Evolutionary conservation across 140 eudicot species (phyloP).

Genomic region (Flaveria floridana): DNA sequence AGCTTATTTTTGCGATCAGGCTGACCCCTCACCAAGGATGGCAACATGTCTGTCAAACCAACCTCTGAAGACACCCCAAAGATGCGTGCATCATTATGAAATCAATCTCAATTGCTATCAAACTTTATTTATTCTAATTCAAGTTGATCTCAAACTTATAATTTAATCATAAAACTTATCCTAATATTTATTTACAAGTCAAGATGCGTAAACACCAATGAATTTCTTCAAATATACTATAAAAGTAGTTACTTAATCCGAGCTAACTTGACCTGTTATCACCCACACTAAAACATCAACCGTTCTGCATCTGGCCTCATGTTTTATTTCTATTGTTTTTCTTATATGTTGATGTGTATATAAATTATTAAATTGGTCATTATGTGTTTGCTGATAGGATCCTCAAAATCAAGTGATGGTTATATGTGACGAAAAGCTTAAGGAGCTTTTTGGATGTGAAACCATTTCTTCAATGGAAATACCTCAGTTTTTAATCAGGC

Average conservation of each 20-base stretch:
- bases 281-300: too few species aligned
- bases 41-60: neutral
- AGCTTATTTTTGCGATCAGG: neutral
- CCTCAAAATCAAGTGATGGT: constrained; percentile 58
- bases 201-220: neutral
- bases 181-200: neutral
- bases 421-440: constrained; percentile 66
- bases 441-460: constrained; percentile 56
- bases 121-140: neutral
- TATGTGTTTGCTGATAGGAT: constrained; percentile 49
- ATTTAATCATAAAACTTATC: neutral
- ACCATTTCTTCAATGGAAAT: constrained; percentile 47
- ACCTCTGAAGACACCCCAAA: neutral
- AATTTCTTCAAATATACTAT: neutral
- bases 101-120: neutral
- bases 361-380: constrained; percentile 13
- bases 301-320: neutral
- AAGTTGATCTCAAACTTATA: neutral
- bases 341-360: neutral
- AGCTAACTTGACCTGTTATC: too few species aligned
- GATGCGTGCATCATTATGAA: neutral
- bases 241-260: neutral
- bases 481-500: constrained; percentile 40
- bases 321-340: neutral
- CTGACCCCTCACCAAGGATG: neutral